Conservation (phyloP, 306 rosid genomes). For the Pterocarpus macrocarpus region DNA sequence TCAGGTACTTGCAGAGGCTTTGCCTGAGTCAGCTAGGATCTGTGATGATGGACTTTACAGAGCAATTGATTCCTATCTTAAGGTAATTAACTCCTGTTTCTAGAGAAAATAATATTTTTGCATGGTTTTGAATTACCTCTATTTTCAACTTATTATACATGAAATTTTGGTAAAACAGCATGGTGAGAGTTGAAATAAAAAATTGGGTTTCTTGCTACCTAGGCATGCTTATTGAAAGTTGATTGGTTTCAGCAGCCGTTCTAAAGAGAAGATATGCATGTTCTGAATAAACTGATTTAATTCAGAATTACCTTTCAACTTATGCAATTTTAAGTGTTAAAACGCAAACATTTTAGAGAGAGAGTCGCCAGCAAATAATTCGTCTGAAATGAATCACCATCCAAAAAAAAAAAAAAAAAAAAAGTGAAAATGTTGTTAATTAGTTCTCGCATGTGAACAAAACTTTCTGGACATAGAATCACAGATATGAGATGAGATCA, state of each 20-base stretch:
- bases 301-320: too few relatives aligned
- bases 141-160: slow-evolving; percentile 6
- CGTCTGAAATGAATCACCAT: too few relatives aligned
- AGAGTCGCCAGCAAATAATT: too few relatives aligned
- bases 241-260: not conserved
- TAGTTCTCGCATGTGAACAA: not conserved
- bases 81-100: slow-evolving; percentile 60
- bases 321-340: too few relatives aligned
- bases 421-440: too few relatives aligned
- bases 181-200: not conserved
- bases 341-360: too few relatives aligned
- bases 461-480: too few relatives aligned
- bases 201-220: slow-evolving; percentile 16
- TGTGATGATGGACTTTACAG: slow-evolving; percentile 98
- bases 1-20: slow-evolving; percentile 97
- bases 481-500: too few relatives aligned
- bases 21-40: slow-evolving; percentile 98
- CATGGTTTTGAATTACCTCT: slow-evolving; percentile 6
- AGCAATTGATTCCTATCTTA: slow-evolving; percentile 95
- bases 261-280: too few relatives aligned
- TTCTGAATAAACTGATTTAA: too few relatives aligned
- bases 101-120: not conserved
- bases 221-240: slow-evolving; percentile 22
- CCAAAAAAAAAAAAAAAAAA: too few relatives aligned
- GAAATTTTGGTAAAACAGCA: slow-evolving; percentile 20